These are phyloP conservation scores for Verticillium isaacii DNA, from an alignment of 2,329 filamentous ascomycete genomes.

Conservation along the genomic window DNA sequence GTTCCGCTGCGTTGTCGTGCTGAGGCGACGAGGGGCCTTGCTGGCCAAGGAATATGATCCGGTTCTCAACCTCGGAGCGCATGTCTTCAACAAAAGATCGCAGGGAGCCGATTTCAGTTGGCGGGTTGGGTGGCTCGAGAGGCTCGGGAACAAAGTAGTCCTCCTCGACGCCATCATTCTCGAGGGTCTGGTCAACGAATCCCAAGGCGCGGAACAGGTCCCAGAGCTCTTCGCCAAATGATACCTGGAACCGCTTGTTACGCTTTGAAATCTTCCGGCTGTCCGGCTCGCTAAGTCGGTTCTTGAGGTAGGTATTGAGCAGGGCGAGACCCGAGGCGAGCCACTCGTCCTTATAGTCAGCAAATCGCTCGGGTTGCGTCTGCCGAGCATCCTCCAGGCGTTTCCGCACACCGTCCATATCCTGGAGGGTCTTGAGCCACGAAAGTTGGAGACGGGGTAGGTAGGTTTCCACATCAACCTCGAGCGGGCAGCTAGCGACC, in stretches of 20 bases:
- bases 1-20: neutral
- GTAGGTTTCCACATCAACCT: slow-evolving; percentile 42
- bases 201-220: slow-evolving; percentile 44
- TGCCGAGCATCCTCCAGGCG: slow-evolving; percentile 33
- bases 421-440: slow-evolving; percentile 39
- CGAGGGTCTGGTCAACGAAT: slow-evolving; percentile 36
- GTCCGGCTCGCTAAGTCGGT: slow-evolving; percentile 33
- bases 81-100: slow-evolving; percentile 46
- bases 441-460: slow-evolving; percentile 38
- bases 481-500: slow-evolving; percentile 33
- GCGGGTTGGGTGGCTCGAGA: slow-evolving; percentile 18
- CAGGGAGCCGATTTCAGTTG: slow-evolving; percentile 32
- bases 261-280: slow-evolving; percentile 45
- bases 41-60: slow-evolving; percentile 24
- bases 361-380: slow-evolving; percentile 44
- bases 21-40: neutral
- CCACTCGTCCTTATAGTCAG: slow-evolving; percentile 35
- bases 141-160: slow-evolving; percentile 28
- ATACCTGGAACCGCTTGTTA: slow-evolving; percentile 51
- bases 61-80: slow-evolving; percentile 41
- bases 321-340: slow-evolving; percentile 35
- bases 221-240: slow-evolving; percentile 47
- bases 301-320: slow-evolving; percentile 46
- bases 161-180: slow-evolving; percentile 34
- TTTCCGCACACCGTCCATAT: slow-evolving; percentile 36